phyloP scores from a whole-genome alignment of 2,329 filamentous ascomycete genomes.

The Alternaria arbusti region DNA sequence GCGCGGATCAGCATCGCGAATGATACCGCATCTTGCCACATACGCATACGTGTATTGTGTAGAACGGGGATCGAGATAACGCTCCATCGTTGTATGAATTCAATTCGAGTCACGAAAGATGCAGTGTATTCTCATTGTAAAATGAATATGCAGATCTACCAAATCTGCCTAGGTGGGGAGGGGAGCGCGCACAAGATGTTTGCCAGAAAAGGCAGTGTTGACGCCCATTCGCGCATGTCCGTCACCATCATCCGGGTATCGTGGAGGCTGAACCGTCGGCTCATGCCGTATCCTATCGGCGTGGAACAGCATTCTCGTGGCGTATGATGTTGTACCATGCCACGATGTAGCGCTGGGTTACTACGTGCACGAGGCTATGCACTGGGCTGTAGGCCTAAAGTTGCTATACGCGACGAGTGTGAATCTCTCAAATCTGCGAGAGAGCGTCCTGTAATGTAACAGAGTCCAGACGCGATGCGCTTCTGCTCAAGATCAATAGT shows the following conservation, averaged over 20 bases:
- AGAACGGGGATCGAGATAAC: background rate
- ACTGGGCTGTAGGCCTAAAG: background rate
- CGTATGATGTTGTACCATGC: slow-evolving; percentile 2
- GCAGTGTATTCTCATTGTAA: background rate
- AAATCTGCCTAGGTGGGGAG: background rate
- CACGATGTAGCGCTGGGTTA: slow-evolving; percentile 7
- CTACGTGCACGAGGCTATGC: slow-evolving; percentile 2
- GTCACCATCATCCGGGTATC: background rate
- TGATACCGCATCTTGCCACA: background rate
- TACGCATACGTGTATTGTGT: background rate
- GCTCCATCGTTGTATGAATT: background rate
- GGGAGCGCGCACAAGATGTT: background rate
- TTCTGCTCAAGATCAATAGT: background rate
- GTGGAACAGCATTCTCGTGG: background rate
- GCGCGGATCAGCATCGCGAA: background rate
- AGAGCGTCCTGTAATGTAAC: background rate
- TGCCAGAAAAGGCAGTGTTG: background rate
- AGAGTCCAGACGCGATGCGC: background rate
- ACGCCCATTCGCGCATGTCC: background rate
- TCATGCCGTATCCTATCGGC: background rate
- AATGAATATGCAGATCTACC: background rate
- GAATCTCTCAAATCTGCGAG: background rate
- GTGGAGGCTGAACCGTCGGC: background rate
- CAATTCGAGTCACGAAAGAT: background rate
- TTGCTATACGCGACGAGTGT: background rate